Percentiles rank a stretch among this genome's conserved stretches.
These are phyloP conservation scores for Fraxinus quadrangulata DNA, from an alignment of 257 asterid genomes.

Conservation along the genomic window DNA sequence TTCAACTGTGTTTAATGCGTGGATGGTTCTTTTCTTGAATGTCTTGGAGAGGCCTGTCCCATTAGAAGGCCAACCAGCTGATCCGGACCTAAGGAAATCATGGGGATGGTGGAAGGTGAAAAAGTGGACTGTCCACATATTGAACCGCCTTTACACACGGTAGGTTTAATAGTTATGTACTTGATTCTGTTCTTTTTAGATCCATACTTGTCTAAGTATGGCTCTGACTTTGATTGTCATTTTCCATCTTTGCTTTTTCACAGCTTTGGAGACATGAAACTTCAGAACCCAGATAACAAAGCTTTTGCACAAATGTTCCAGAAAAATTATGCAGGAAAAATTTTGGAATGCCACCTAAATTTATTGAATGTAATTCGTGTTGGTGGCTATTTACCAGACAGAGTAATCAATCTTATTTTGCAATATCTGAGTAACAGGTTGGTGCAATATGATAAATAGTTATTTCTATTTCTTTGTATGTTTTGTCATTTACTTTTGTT, in stretches of 20 bases:
- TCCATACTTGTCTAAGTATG: background rate
- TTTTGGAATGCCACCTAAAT: conserved; percentile 91
- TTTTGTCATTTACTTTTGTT: conserved; percentile 4
- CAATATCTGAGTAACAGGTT: conserved; percentile 95
- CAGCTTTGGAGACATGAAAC: conserved; percentile 94
- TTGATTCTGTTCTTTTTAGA: conserved; percentile 16
- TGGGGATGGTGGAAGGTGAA: conserved; percentile 99
- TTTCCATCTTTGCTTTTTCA: conserved; percentile 22
- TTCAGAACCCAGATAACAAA: conserved; percentile 90
- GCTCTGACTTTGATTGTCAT: conserved; percentile 4
- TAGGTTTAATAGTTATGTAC: conserved; percentile 29
- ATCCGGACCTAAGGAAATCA: conserved; percentile 83
- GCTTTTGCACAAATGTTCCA: conserved; percentile 98
- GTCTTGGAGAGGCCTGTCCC: conserved; percentile 95
- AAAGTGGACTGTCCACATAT: conserved; percentile 94
- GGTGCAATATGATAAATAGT: conserved; percentile 24
- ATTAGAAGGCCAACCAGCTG: conserved; percentile 85
- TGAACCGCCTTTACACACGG: conserved; percentile 95
- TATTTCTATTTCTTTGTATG: conserved; percentile 1
- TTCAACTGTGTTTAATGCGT: conserved; percentile 83
- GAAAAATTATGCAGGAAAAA: conserved; percentile 91
- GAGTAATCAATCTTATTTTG: conserved; percentile 91
- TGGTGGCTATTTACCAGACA: conserved; percentile 95
- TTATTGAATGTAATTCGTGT: conserved; percentile 76
- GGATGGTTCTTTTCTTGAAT: conserved; percentile 94